A percentile compares a stretch with the other conserved stretches of the same genome.
Conservation (phyloP, 352 stramenopile species). For the Elongisporangium undulatum region DNA sequence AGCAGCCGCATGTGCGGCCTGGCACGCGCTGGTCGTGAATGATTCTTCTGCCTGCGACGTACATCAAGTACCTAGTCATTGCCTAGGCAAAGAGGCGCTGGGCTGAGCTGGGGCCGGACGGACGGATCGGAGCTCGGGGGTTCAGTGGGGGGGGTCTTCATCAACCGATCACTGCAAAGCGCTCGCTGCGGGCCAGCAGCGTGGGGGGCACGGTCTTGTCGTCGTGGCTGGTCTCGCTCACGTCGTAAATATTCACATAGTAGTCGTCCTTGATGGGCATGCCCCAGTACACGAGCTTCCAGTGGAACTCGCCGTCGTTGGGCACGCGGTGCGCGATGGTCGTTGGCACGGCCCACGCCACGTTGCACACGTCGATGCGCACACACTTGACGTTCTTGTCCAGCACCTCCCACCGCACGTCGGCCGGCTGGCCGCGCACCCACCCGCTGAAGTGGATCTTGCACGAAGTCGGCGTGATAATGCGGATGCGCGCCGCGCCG, state of each 20-base stretch:
- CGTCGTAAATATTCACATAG: conserved; percentile 88
- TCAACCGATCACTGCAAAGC: conserved; percentile 57
- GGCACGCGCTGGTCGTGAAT: not conserved
- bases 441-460: conserved; percentile 52
- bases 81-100: not conserved
- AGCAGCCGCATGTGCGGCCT: not conserved
- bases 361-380: conserved; percentile 85
- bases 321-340: conserved; percentile 62
- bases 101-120: not conserved
- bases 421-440: conserved; percentile 71
- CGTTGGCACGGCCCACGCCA: conserved; percentile 73
- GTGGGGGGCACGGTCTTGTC: conserved; percentile 25
- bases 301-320: conserved; percentile 70
- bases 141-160: not conserved
- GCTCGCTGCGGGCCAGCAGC: conserved; percentile 64
- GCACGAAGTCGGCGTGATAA: conserved; percentile 41
- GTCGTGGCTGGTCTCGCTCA: conserved; percentile 41
- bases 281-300: conserved; percentile 80
- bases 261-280: conserved; percentile 84
- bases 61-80: not conserved
- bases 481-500: conserved; percentile 22
- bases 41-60: not conserved
- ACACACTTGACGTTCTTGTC: conserved; percentile 66
- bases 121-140: not conserved
- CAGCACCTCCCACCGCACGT: conserved; percentile 75